Conservation (phyloP, 257 asterid species). For the Solanum sparsipilum region DNA sequence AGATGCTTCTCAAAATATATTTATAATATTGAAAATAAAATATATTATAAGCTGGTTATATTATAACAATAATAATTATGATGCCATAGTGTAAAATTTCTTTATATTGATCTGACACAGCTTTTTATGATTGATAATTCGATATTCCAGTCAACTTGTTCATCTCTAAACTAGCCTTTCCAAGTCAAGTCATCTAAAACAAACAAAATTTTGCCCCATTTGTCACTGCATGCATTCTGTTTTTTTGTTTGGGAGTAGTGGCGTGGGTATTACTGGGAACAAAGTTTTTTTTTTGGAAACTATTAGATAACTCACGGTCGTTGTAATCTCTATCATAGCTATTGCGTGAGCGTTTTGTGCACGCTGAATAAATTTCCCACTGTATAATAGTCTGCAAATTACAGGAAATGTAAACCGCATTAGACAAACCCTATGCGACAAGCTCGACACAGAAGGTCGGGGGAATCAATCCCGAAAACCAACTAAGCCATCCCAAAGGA, state of each 20-base stretch:
- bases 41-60: neutral
- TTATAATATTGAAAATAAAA: neutral
- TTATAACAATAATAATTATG: neutral
- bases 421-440: neutral
- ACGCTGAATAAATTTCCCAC: accelerated
- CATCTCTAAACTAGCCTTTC: neutral
- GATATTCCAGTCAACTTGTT: neutral
- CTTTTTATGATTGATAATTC: neutral
- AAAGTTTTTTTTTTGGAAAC: no score
- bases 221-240: neutral
- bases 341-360: no score
- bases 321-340: no score
- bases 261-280: neutral
- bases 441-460: neutral
- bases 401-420: no score
- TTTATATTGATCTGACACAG: neutral
- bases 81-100: neutral
- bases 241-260: neutral
- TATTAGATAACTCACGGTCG: accelerated
- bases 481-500: neutral
- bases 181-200: neutral
- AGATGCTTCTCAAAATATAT: neutral
- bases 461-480: neutral
- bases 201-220: neutral
- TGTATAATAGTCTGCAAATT: no score